These are phyloP conservation scores for Lanmaoa rubissima DNA, from an alignment of 768 basidiomycete species.

Conservation along the genomic window DNA sequence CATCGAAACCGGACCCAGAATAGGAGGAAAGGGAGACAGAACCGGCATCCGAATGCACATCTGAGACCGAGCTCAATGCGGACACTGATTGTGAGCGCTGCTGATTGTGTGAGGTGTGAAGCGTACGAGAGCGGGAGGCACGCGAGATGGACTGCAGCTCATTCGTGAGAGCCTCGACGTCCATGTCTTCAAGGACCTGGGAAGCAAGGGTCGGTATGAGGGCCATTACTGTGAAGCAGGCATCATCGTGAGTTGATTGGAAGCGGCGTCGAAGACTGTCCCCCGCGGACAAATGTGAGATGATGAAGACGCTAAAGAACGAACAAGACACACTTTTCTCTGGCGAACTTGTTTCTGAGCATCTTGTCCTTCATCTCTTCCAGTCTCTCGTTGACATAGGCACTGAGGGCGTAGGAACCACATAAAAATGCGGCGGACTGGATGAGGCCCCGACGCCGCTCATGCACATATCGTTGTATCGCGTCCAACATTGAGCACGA, in stretches of 20 bases:
- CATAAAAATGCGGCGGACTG: constrained; percentile 54
- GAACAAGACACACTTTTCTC: constrained; percentile 45
- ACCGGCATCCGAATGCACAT: constrained; percentile 44
- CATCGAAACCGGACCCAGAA: constrained; percentile 38
- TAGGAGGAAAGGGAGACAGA: constrained; percentile 40
- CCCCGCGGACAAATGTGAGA: constrained; percentile 1
- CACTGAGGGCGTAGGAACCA: constrained; percentile 58
- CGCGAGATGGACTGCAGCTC: constrained; percentile 49
- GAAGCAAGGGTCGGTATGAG: constrained; percentile 64
- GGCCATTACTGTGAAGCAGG: constrained; percentile 71
- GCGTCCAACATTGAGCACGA: constrained; percentile 40
- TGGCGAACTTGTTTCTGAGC: constrained; percentile 57
- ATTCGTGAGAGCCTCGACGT: constrained; percentile 68
- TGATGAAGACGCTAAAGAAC: not conserved
- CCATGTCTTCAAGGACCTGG: constrained; percentile 68
- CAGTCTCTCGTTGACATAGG: constrained; percentile 60
- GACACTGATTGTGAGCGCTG: constrained; percentile 34
- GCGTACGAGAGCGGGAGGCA: constrained; percentile 25
- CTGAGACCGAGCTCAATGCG: constrained; percentile 38
- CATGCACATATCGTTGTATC: constrained; percentile 47
- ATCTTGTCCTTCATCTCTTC: constrained; percentile 65
- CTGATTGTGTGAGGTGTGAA: constrained; percentile 7
- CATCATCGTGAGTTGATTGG: constrained; percentile 72
- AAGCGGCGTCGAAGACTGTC: constrained; percentile 70
- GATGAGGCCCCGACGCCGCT: constrained; percentile 45